phyloP scores from a whole-genome alignment of 2,329 filamentous ascomycete genomes.

The Colletotrichum incanum region DNA sequence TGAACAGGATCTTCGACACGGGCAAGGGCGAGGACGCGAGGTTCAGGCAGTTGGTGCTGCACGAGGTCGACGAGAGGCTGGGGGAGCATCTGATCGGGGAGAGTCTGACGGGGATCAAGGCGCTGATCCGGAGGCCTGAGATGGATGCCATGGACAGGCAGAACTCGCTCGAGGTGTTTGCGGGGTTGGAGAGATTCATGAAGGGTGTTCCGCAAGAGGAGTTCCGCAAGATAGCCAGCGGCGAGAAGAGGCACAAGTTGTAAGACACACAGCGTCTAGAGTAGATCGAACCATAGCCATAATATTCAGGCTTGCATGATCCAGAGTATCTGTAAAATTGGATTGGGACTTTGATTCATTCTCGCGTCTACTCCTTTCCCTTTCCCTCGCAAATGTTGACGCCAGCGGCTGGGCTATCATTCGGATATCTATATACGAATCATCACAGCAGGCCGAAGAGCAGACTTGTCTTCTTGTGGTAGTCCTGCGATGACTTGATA shows the following conservation, averaged over 20 bases:
- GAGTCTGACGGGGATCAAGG: constrained; percentile 88
- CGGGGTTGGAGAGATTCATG: constrained; percentile 85
- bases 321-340: background rate
- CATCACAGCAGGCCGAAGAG: constrained; percentile 83
- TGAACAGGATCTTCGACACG: constrained; percentile 82
- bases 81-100: constrained; percentile 86
- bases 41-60: constrained; percentile 81
- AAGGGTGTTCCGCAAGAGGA: constrained; percentile 88
- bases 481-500: constrained; percentile 77
- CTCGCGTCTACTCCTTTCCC: background rate
- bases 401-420: background rate
- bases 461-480: constrained; percentile 86
- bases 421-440: constrained; percentile 40
- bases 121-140: constrained; percentile 82
- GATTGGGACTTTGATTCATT: background rate
- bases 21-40: constrained; percentile 74
- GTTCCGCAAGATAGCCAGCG: constrained; percentile 86
- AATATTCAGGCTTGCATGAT: background rate
- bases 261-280: constrained; percentile 54
- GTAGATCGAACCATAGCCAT: background rate
- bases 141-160: constrained; percentile 81
- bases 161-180: constrained; percentile 89
- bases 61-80: constrained; percentile 85
- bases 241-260: constrained; percentile 96
- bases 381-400: background rate